Evolutionary conservation across 2,329 filamentous ascomycete genomes (phyloP).

Genomic region (Didymella glomerata): DNA sequence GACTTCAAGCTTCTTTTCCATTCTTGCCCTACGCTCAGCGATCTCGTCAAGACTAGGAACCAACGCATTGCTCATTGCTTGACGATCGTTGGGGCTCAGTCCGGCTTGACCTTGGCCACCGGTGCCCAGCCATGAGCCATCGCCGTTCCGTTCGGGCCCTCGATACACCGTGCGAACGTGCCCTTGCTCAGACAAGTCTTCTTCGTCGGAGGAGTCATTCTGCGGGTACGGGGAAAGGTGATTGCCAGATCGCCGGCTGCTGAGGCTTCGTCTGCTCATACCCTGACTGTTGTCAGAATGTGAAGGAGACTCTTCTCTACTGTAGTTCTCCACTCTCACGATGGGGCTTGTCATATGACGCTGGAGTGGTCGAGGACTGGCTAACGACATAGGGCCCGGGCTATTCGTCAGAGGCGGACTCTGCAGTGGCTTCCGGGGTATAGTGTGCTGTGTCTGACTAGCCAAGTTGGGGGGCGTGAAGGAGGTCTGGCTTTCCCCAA

Average conservation of each 20-base stretch:
- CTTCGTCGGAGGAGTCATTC: slow-evolving; percentile 47
- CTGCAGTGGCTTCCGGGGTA: slow-evolving; percentile 47
- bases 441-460: slow-evolving; percentile 34
- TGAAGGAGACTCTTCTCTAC: slow-evolving; percentile 47
- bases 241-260: slow-evolving; percentile 46
- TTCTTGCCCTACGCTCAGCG: slow-evolving; percentile 55
- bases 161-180: slow-evolving; percentile 43
- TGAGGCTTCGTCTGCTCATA: slow-evolving; percentile 48
- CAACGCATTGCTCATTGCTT: slow-evolving; percentile 51
- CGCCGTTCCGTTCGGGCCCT: slow-evolving; percentile 49
- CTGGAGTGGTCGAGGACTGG: slow-evolving; percentile 38
- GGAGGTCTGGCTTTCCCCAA: slow-evolving; percentile 27
- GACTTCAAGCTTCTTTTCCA: slow-evolving; percentile 63
- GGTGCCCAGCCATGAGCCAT: slow-evolving; percentile 58
- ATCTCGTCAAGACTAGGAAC: slow-evolving; percentile 62
- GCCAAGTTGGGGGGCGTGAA: slow-evolving; percentile 41
- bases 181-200: slow-evolving; percentile 34
- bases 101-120: slow-evolving; percentile 54
- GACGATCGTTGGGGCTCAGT: slow-evolving; percentile 58
- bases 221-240: slow-evolving; percentile 51
- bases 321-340: slow-evolving; percentile 51
- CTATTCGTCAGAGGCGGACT: slow-evolving; percentile 52
- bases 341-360: slow-evolving; percentile 51
- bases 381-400: slow-evolving; percentile 40
- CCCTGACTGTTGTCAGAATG: slow-evolving; percentile 46